phyloP scores from a whole-genome alignment of 2,329 filamentous ascomycete species.

The Trichophyton rubrum region DNA sequence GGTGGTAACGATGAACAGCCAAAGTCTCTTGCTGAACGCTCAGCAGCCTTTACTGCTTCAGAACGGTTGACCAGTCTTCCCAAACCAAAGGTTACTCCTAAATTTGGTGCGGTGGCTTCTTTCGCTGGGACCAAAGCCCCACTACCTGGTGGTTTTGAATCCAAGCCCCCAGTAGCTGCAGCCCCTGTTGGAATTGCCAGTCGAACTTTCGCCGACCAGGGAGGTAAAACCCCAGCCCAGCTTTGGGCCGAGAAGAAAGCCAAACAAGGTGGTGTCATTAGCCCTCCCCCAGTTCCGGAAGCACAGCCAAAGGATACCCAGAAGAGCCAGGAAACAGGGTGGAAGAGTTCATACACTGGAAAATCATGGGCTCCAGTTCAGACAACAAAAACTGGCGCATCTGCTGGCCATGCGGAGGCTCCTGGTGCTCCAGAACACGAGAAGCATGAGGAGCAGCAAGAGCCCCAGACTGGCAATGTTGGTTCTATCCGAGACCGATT shows the following conservation, averaged over 20 bases:
- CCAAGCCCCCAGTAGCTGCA: slow-evolving; percentile 47
- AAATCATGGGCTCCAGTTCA: slow-evolving; percentile 84
- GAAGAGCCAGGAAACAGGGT: slow-evolving; percentile 45
- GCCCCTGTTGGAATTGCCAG: slow-evolving; percentile 64
- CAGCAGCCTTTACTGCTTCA: slow-evolving; percentile 56
- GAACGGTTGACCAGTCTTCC: slow-evolving; percentile 77
- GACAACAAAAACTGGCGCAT: slow-evolving; percentile 57
- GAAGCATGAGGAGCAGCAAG: slow-evolving; percentile 16
- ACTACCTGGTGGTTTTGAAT: slow-evolving; percentile 55
- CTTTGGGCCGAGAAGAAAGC: slow-evolving; percentile 97
- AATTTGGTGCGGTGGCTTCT: slow-evolving; percentile 58
- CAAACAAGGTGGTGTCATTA: slow-evolving; percentile 53
- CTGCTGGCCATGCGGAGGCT: slow-evolving; percentile 30
- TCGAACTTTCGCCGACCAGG: slow-evolving; percentile 85
- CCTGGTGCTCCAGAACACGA: slow-evolving; percentile 1
- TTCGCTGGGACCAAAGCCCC: slow-evolving; percentile 87
- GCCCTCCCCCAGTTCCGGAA: slow-evolving; percentile 37
- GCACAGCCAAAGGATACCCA: slow-evolving; percentile 54
- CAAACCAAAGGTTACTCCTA: slow-evolving; percentile 90
- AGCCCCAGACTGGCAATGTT: slow-evolving; percentile 52
- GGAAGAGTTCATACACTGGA: slow-evolving; percentile 83
- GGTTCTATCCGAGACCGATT: slow-evolving; percentile 71
- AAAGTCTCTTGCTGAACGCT: slow-evolving; percentile 61
- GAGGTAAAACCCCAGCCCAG: slow-evolving; percentile 92
- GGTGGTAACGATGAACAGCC: slow-evolving; percentile 39